These are phyloP conservation scores for Ambrosia trifida DNA, from an alignment of 129 eudicot species.

Conservation along the genomic window DNA sequence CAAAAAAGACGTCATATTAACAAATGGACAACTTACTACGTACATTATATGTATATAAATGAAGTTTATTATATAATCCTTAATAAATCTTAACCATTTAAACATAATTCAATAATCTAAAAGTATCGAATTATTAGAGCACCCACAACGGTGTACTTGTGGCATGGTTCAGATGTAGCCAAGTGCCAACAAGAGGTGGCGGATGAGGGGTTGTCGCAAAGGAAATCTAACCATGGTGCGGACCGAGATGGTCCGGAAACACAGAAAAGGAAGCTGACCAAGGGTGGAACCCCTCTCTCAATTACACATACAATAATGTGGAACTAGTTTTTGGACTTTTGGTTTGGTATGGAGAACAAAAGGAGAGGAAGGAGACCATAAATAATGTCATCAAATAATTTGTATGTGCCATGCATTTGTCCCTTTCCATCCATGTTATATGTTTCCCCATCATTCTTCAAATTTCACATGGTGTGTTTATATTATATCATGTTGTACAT, in stretches of 20 bases:
- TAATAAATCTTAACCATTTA: background rate
- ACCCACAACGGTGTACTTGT: too few species aligned
- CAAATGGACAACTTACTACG: background rate
- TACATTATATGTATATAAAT: background rate
- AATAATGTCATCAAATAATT: slow-evolving; percentile 25
- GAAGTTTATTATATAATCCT: background rate
- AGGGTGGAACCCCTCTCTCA: too few species aligned
- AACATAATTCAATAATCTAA: background rate
- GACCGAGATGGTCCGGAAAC: too few species aligned
- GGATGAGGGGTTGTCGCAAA: too few species aligned
- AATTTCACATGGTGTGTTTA: slow-evolving; percentile 19
- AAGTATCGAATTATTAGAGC: background rate
- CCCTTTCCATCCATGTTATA: slow-evolving; percentile 17
- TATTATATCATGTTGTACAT: background rate
- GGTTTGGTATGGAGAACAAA: background rate
- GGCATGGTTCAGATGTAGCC: too few species aligned
- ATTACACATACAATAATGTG: slow-evolving; percentile 6
- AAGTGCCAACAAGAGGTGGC: too few species aligned
- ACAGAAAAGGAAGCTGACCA: too few species aligned
- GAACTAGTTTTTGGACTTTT: background rate
- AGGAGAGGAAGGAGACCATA: background rate
- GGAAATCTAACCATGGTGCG: too few species aligned
- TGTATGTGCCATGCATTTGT: slow-evolving; percentile 31
- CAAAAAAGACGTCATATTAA: background rate
- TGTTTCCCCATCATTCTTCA: slow-evolving; percentile 22